phyloP scores from a whole-genome alignment of 805 yeast genomes.

The Saccharomycopsis schoenii region DNA sequence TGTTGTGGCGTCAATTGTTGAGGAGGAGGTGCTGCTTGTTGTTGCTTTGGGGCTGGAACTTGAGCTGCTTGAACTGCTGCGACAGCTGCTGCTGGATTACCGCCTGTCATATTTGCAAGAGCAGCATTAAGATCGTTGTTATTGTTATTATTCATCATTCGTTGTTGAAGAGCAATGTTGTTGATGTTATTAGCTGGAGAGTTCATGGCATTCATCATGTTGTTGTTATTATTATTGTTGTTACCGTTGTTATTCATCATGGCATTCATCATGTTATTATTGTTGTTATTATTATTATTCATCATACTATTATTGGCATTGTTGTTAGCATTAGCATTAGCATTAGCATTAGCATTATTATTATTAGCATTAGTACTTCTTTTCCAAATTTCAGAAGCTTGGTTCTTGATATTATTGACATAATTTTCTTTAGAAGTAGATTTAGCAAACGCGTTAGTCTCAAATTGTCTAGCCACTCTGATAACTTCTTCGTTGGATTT shows the following conservation, averaged over 20 bases:
- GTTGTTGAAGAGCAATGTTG: conserved; percentile 4
- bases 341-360: neutral
- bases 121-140: neutral
- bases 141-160: neutral
- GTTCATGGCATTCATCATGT: neutral
- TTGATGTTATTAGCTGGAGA: conserved; percentile 3
- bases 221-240: conserved; percentile 16
- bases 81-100: conserved; percentile 7
- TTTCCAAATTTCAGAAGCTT: conserved; percentile 7
- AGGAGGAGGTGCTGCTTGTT: neutral
- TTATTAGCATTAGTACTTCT: neutral
- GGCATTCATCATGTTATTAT: neutral
- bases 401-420: conserved; percentile 10
- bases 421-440: conserved; percentile 8
- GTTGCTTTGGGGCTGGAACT: conserved; percentile 12
- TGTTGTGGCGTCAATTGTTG: conserved; percentile 10
- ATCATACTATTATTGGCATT: conserved; percentile 10
- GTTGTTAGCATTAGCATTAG: conserved; percentile 4
- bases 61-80: conserved; percentile 6
- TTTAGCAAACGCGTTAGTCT: neutral
- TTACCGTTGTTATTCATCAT: conserved; percentile 15
- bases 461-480: conserved; percentile 11
- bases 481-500: conserved; percentile 9
- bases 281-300: conserved; percentile 3
- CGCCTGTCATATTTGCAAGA: neutral